Evolutionary conservation across 306 rosid genomes (phyloP).

Genomic region (Cercis canadensis): DNA sequence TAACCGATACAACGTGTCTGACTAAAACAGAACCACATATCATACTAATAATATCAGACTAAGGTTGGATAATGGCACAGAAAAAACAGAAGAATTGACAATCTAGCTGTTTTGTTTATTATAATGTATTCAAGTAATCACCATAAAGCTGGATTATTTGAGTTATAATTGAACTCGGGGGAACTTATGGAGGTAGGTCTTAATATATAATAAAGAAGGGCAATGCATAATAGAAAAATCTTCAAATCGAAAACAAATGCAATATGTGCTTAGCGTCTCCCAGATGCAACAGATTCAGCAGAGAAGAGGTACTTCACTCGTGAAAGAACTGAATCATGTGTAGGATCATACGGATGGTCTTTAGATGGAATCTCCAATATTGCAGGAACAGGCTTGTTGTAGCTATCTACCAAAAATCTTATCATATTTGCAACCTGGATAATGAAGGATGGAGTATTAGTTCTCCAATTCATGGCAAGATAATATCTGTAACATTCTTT

Average conservation of each 20-base stretch:
- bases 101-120: constrained; percentile 5
- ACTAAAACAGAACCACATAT: neutral
- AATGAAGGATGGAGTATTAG: neutral
- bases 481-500: too few species aligned
- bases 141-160: constrained; percentile 1
- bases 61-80: neutral
- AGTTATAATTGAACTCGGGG: constrained; percentile 4
- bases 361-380: constrained; percentile 95
- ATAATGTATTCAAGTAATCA: constrained; percentile 22
- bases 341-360: constrained; percentile 93
- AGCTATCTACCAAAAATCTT: constrained; percentile 90
- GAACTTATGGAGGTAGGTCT: neutral
- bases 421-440: constrained; percentile 95
- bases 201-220: constrained; percentile 2
- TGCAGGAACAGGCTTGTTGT: constrained; percentile 88
- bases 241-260: constrained; percentile 7
- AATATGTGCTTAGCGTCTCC: constrained; percentile 55
- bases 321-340: constrained; percentile 93
- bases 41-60: neutral
- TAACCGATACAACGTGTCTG: neutral
- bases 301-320: constrained; percentile 88
- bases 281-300: constrained; percentile 89
- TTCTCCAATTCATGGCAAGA: constrained; percentile 6
- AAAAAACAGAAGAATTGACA: neutral
- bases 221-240: neutral